Base-by-base conservation (phyloP, 495 filamentous ascomycete genomes). In the Neurospora tetraspora region DNA sequence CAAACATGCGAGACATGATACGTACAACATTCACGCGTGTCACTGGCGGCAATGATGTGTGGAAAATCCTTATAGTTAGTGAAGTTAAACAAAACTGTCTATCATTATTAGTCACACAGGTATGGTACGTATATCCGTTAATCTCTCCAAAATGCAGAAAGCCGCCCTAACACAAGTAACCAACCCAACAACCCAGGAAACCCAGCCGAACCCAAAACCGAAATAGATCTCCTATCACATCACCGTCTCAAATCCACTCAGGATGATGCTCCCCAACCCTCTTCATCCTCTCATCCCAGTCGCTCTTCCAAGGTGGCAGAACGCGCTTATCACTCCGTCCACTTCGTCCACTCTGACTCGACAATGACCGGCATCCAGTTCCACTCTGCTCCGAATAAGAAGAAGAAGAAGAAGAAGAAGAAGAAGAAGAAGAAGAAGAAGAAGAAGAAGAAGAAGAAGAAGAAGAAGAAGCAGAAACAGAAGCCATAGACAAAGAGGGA, bases 1-100 rank as follows among this genome's bases (percentile, higher is more conserved):
- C 2, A 27, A 27, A 27, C 27, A 27, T 27, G 27, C 27, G 27
- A 27, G 27, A 27, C 27, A 0, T 40, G 14, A 5, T 40, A 18
- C 39, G 14, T 6, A 40, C 1, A 45, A 40, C 1, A 45, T 2
- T 53, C 11, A 7, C 10, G 11, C 14, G 1, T 12, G 20, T 27
- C 2, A 23, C 10, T 0, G 20, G 5, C 20, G 11, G 0, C 0
- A 53, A 12, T 0, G 0, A 5, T 47, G 1, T 47, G 4, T 47
- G 4, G 42, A 45, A 1, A 14, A 43, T 43, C 6, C 39, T 40
- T 40, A 2, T 0, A 40, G 2, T 40, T 43, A 6, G 7, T n/a
- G 5, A 18, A 6, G 8, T 39, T 0, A 20, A 42, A 9, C 16
- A 18, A 23, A 20, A 61, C 47, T 8, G 2, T 34, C 53, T 65